phyloP scores from a whole-genome alignment of 2,329 filamentous ascomycete species.

The Immersiporthe knoxdaviesiana region DNA sequence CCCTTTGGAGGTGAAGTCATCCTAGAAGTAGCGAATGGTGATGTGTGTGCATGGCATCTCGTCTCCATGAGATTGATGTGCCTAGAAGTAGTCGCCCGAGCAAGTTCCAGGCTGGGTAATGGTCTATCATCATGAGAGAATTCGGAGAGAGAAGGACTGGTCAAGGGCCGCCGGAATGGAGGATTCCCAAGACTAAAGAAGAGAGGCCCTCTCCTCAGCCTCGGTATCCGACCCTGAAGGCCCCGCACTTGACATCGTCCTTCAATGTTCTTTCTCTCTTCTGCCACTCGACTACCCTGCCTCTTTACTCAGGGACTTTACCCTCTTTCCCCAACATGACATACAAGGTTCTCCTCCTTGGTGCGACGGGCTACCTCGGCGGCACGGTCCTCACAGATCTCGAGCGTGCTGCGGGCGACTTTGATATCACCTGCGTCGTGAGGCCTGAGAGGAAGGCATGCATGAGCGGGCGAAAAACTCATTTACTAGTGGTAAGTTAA shows the following conservation, averaged over 20 bases:
- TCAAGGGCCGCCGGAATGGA: background rate
- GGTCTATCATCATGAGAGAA: background rate
- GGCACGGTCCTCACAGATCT: conserved; percentile 18
- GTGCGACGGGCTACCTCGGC: conserved; percentile 18
- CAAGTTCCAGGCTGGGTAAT: background rate
- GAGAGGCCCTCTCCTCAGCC: background rate
- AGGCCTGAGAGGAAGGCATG: conserved; percentile 4
- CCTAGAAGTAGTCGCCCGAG: too few species aligned
- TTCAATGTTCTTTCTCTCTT: background rate
- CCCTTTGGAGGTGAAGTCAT: too few species aligned
- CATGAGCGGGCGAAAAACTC: background rate
- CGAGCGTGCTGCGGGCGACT: background rate
- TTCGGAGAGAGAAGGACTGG: background rate
- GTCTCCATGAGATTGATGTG: background rate
- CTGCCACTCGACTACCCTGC: background rate
- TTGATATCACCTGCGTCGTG: conserved; percentile 16
- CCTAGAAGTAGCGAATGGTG: too few species aligned
- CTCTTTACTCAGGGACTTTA: background rate
- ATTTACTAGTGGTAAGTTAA: conserved; percentile 6
- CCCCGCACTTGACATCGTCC: background rate
- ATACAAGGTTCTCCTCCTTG: conserved; percentile 8
- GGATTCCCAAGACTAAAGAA: background rate
- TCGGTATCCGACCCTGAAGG: background rate
- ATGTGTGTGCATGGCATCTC: too few species aligned
- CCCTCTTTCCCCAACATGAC: conserved; percentile 7